Evolutionary conservation across 768 basidiomycete species (phyloP), one percentile per base, ranked within the genome.

Genomic region (Amanita muscaria): DNA sequence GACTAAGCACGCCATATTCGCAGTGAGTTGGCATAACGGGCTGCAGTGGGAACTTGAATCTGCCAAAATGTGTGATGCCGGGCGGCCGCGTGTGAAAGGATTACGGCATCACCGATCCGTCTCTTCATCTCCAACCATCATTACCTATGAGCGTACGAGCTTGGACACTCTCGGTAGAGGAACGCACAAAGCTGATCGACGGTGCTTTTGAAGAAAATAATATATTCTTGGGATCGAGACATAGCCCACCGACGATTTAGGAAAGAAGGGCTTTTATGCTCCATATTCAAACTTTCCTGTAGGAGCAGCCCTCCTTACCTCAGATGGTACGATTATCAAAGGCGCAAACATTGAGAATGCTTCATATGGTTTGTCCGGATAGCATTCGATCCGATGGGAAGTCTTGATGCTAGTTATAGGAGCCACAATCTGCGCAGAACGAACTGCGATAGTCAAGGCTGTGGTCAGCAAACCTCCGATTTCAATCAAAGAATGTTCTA

Each of bases 341-440:
- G 92, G 94, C 4, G 83, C 85, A 23, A 97, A 96, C 59, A 74
- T 98, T 49, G 96, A 99, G 67, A 97, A 96, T 55, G 91, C 90
- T 0, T 84, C 86, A 0, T 88, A 89, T 55, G 91, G 93, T 92
- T 47, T n/a, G 68, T 54, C 6, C 19, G 61, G 41, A 10, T 52
- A 2, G 10, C 12, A 24, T 22, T 24, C 15, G n/a, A 22, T 22
- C 10, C n/a, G 39, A 35, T 22, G 33, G 5, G 22, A 51, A 10
- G 47, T 48, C 30, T 34, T 29, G 40, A 30, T 14, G 22, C 41
- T 21, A 34, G 10, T 35, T 42, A 10, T 46, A 94, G 92, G 92
- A 4, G 89, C 77, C 1, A 77, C 86, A 0, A 93, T 97, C 48
- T 98, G 94, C 52, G 94, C 94, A 0, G 94, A 99, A 59, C 70